Evolutionary conservation across 257 asterid species (phyloP).

Genomic region (Knoxia roxburghii): DNA sequence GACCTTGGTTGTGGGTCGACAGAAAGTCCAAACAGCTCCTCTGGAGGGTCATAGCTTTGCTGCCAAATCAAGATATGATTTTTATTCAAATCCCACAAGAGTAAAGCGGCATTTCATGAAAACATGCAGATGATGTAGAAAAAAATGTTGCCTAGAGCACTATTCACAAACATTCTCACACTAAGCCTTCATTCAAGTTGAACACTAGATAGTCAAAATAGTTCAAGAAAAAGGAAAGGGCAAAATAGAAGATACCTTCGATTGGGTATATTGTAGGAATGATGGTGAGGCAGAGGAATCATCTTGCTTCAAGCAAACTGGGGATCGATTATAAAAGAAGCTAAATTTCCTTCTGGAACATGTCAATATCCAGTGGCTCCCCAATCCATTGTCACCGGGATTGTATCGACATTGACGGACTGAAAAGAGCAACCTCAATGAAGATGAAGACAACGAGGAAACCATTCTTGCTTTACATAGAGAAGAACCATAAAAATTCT

Average conservation of each 20-base stretch:
- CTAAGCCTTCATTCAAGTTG: not conserved
- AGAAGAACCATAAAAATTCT: not conserved
- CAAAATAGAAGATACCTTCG: slow-evolving; percentile 31
- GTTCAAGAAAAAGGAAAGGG: not conserved
- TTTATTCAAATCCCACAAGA: not conserved
- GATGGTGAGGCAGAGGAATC: slow-evolving; percentile 31
- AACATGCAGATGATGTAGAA: not conserved
- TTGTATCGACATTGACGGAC: slow-evolving; percentile 46
- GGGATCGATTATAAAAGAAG: slow-evolving; percentile 25
- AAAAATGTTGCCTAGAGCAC: not conserved
- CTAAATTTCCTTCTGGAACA: slow-evolving; percentile 35
- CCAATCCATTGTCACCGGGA: slow-evolving; percentile 30
- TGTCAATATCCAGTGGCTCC: slow-evolving; percentile 35
- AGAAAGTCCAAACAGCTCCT: slow-evolving; percentile 70
- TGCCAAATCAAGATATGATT: slow-evolving; percentile 20
- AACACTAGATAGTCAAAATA: not conserved
- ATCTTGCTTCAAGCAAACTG: slow-evolving; percentile 34
- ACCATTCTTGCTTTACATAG: slow-evolving; percentile 27
- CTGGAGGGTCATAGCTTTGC: slow-evolving; percentile 81
- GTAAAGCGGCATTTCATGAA: not conserved
- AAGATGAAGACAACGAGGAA: slow-evolving; percentile 43
- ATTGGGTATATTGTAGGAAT: slow-evolving; percentile 33
- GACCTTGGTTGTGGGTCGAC: slow-evolving; percentile 74
- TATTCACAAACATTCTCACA: not conserved
- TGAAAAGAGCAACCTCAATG: slow-evolving; percentile 26